phyloP scores from a whole-genome alignment of 2,329 filamentous ascomycete species.

The Fusarium nanum region DNA sequence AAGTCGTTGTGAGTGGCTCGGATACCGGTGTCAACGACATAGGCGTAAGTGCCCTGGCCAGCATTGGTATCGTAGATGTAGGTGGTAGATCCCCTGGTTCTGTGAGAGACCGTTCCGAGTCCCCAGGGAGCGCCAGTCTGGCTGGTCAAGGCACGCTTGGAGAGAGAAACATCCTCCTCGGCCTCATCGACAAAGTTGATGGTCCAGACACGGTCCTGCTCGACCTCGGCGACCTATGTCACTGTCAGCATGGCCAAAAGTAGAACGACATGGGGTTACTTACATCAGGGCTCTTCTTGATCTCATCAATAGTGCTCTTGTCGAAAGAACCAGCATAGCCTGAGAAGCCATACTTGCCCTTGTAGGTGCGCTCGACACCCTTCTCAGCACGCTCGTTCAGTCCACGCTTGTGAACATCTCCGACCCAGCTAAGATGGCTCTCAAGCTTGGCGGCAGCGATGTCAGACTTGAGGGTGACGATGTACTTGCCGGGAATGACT shows the following conservation, averaged over 20 bases:
- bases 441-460: constrained; percentile 58
- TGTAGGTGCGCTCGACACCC: constrained; percentile 50
- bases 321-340: constrained; percentile 60
- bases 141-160: constrained; percentile 47
- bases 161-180: constrained; percentile 20
- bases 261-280: constrained; percentile 26
- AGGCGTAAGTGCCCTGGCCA: constrained; percentile 63
- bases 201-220: constrained; percentile 48
- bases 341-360: constrained; percentile 49
- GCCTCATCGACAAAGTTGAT: constrained; percentile 41
- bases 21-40: constrained; percentile 73
- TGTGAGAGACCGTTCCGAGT: constrained; percentile 50
- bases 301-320: constrained; percentile 53
- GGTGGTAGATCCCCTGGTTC: constrained; percentile 39
- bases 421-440: constrained; percentile 61
- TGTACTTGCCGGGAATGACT: constrained; percentile 61
- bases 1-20: constrained; percentile 64
- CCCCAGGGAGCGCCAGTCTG: constrained; percentile 50
- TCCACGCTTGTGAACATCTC: constrained; percentile 66
- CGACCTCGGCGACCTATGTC: constrained; percentile 46
- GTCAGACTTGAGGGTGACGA: constrained; percentile 70
- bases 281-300: constrained; percentile 57
- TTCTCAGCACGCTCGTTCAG: constrained; percentile 58
- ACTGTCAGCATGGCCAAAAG: background rate
- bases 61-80: constrained; percentile 65